A percentile compares a stretch with the other conserved stretches of the same genome.
These are phyloP conservation scores for Malassezia cuniculi DNA, from an alignment of 1,284 basidiomycete species.

Conservation along the genomic window DNA sequence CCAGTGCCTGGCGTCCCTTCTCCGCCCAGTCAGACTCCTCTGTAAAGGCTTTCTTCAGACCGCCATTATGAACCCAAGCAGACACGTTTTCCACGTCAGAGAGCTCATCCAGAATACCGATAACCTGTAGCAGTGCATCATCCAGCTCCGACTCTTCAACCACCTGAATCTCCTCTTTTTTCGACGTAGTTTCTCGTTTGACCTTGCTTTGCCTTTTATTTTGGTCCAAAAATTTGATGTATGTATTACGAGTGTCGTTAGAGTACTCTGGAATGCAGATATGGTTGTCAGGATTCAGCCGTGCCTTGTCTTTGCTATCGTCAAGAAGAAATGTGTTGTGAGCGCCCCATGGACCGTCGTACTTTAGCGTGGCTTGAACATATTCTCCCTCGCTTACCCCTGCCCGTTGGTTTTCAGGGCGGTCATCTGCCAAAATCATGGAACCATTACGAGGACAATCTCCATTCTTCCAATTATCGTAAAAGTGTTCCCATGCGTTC, in stretches of 20 bases:
- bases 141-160: constrained; percentile 16
- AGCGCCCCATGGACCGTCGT: constrained; percentile 53
- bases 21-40: constrained; percentile 2
- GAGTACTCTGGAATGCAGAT: constrained; percentile 33
- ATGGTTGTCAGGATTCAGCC: constrained; percentile 55
- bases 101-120: constrained; percentile 36
- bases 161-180: not conserved
- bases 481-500: constrained; percentile 20
- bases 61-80: constrained; percentile 23
- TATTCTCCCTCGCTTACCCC: too few species aligned
- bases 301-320: constrained; percentile 64
- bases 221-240: constrained; percentile 13
- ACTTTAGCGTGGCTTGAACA: too few species aligned
- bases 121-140: constrained; percentile 32
- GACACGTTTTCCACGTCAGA: constrained; percentile 24
- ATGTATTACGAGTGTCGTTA: constrained; percentile 9
- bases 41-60: constrained; percentile 3
- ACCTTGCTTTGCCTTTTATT: constrained; percentile 6
- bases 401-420: too few species aligned
- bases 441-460: too few species aligned
- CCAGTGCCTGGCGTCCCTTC: constrained; percentile 5
- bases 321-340: constrained; percentile 67
- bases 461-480: too few species aligned
- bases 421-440: too few species aligned
- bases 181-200: too few species aligned